Conservation (phyloP, 768 basidiomycete species). For the Termitomyces sp. region DNA sequence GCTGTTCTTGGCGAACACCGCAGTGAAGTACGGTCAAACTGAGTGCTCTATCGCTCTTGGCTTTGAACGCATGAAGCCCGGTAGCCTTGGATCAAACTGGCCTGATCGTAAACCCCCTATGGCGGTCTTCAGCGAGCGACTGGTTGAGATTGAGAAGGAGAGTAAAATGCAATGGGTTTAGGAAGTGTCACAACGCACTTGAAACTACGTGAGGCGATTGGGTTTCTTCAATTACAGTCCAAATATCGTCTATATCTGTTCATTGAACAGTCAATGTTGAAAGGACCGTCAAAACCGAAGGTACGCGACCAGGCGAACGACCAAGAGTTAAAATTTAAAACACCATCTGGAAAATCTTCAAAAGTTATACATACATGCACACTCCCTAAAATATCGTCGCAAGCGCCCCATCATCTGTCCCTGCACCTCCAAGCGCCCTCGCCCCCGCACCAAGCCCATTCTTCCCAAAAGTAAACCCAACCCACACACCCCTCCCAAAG, state of each 20-base stretch:
- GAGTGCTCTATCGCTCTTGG: conserved; percentile 82
- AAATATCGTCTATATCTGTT: too few relatives aligned
- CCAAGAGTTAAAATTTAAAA: neutral
- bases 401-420: conserved; percentile 48
- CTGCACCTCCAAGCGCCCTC: conserved; percentile 33
- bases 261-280: too few relatives aligned
- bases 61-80: conserved; percentile 82
- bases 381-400: conserved; percentile 53
- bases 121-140: conserved; percentile 38
- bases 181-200: too few relatives aligned
- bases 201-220: too few relatives aligned
- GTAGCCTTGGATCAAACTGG: conserved; percentile 66
- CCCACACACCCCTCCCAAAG: conserved; percentile 76
- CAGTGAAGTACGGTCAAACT: conserved; percentile 64
- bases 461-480: conserved; percentile 89
- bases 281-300: too few relatives aligned
- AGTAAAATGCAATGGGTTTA: too few relatives aligned
- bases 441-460: conserved; percentile 67
- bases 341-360: neutral
- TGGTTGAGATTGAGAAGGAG: conserved; percentile 44
- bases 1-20: conserved; percentile 67
- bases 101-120: conserved; percentile 52
- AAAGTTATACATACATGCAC: too few relatives aligned
- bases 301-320: too few relatives aligned
- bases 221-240: too few relatives aligned